Conservation (phyloP, 2,329 filamentous ascomycete genomes). For the Coniochaeta ligniaria region DNA sequence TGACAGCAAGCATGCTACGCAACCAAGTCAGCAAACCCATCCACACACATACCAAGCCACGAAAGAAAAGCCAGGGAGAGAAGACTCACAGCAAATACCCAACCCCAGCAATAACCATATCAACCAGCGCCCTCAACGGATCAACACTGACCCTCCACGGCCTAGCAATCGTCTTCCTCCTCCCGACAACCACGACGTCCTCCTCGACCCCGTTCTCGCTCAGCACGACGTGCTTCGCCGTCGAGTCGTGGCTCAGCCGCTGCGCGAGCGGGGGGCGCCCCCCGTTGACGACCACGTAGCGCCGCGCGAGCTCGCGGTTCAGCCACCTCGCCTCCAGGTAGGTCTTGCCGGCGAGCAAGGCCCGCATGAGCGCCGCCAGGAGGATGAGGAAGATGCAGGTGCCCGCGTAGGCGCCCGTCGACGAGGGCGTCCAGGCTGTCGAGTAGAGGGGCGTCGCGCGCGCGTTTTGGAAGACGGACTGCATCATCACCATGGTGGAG, state of each 20-base stretch:
- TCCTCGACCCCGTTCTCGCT: conserved; percentile 77
- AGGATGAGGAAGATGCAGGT: conserved; percentile 88
- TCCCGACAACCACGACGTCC: conserved; percentile 65
- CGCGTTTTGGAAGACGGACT: conserved; percentile 54
- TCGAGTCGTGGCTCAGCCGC: conserved; percentile 48
- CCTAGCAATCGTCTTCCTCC: conserved; percentile 40
- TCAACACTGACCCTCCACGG: conserved; percentile 83
- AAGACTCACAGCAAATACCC: conserved; percentile 76
- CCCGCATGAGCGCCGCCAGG: conserved; percentile 63
- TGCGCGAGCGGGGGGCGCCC: conserved; percentile 48
- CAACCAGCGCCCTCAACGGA: conserved; percentile 62
- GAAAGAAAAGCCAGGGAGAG: background rate
- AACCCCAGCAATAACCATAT: conserved; percentile 66
- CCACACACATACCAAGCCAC: background rate
- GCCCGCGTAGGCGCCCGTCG: conserved; percentile 67
- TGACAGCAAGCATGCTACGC: conserved; percentile 79
- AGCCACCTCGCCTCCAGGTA: conserved; percentile 59
- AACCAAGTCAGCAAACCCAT: background rate
- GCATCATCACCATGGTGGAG: conserved; percentile 34
- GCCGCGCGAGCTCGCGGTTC: conserved; percentile 62
- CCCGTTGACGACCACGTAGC: conserved; percentile 69
- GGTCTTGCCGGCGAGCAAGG: conserved; percentile 64
- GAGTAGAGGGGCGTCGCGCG: conserved; percentile 49
- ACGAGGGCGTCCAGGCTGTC: conserved; percentile 64
- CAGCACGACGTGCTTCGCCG: conserved; percentile 53